Base-by-base conservation (phyloP, 1,284 basidiomycete genomes). In the Irpex sp. region DNA sequence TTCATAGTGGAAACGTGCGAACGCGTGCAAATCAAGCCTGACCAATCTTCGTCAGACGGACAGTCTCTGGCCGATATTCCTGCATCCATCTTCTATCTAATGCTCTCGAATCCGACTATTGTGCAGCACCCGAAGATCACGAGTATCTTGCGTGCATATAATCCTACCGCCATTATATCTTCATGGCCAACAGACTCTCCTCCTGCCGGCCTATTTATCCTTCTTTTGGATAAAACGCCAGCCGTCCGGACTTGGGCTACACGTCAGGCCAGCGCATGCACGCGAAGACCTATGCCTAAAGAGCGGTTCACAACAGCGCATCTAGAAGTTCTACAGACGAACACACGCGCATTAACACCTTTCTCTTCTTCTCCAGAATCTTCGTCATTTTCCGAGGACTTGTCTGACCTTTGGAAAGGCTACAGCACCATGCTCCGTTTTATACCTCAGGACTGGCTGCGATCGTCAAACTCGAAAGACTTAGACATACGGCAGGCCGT, bases 21-120 rank as follows among this genome's bases (percentile, higher is more conserved):
- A 15, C 73, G 74, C 7, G 74, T 76, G 38, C 75, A 77, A 11
- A 69, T 84, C 44, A 66, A 64, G 57, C 68, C 67, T 54, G 71
- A 68, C 38, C 52, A 57, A 59, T 57, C 64, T 34, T 63, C 65
- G 59, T 64, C 44, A 5, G 55, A 56, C 34, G 48, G 44, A 8
- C 54, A 38, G 61, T 73, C 78, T 31, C 71, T 84, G 0, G 74
- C 74, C 6, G 74, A 79, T 38, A 74, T 83, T 3, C 78, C 83
- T 7, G 73, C 82, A 7, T 79, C 84, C 0, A 68, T 86, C 57
- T 68, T 86, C 3, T 93, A 91, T 72, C 87, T 91, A 57, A 81
- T 89, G 60, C 74, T 93, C 61, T 85, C 82, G 36, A 91, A 91
- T 75, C 78, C 87, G 64, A 76, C 76, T 21, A 75, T 93, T 54